A percentile compares a stretch with the other conserved stretches of the same genome.
phyloP scores from a whole-genome alignment of 345 rosid genomes.

The Moricandia arvensis region DNA sequence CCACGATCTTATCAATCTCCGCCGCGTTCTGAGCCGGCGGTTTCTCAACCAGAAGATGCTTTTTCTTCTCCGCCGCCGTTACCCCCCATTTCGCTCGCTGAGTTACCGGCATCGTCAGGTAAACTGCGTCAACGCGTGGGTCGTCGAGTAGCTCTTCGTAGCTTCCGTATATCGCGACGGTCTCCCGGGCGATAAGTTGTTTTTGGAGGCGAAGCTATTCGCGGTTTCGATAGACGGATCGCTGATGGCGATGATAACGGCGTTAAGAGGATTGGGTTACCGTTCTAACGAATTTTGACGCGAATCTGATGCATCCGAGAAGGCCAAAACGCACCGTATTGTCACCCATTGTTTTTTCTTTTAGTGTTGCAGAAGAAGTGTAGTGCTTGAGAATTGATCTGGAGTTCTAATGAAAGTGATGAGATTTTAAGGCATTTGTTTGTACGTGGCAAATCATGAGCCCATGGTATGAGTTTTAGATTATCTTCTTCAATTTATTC shows the following conservation, averaged over 20 bases:
- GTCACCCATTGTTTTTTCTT: slow-evolving; percentile 33
- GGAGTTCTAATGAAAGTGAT: slow-evolving; percentile 13
- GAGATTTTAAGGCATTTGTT: background rate
- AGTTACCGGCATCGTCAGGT: slow-evolving; percentile 59
- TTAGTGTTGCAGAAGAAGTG: background rate
- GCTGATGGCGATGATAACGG: slow-evolving; percentile 50
- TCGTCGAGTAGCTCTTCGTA: slow-evolving; percentile 55
- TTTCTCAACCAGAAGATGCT: slow-evolving; percentile 69
- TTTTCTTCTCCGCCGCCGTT: slow-evolving; percentile 52
- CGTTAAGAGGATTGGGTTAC: slow-evolving; percentile 45
- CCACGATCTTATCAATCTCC: slow-evolving; percentile 56
- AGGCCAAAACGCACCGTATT: slow-evolving; percentile 53
- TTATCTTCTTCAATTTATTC: slow-evolving; percentile 20
- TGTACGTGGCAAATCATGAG: slow-evolving; percentile 23
- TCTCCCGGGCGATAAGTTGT: slow-evolving; percentile 42
- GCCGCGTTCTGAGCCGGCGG: slow-evolving; percentile 53
- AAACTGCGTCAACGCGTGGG: slow-evolving; percentile 55
- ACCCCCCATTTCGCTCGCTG: slow-evolving; percentile 57
- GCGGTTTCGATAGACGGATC: slow-evolving; percentile 65
- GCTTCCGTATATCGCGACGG: slow-evolving; percentile 51
- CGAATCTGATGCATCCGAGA: slow-evolving; percentile 56
- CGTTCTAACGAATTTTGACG: slow-evolving; percentile 59
- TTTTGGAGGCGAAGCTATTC: slow-evolving; percentile 42
- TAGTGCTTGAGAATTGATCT: background rate
- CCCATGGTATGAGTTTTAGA: background rate